A percentile compares a stretch with the other conserved stretches of the same genome.
Evolutionary conservation across 2,329 filamentous ascomycete species (phyloP).

Genomic region (Teratosphaeria pseudoeucalypti): DNA sequence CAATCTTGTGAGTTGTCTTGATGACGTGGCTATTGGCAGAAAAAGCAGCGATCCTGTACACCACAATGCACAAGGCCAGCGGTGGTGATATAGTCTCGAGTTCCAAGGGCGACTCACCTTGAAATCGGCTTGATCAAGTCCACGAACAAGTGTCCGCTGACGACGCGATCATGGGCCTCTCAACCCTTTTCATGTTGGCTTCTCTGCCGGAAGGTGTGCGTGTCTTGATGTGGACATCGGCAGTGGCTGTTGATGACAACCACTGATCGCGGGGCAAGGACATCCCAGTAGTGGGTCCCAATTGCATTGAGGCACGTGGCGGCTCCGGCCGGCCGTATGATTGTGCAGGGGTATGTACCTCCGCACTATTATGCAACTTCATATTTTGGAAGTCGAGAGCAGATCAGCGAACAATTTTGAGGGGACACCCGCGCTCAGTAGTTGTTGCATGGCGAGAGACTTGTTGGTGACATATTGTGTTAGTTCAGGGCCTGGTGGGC

Average conservation of each 20-base stretch:
- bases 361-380: too few species aligned
- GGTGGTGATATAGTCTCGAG: background rate
- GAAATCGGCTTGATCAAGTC: conserved; percentile 3
- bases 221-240: background rate
- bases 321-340: background rate
- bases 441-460: too few species aligned
- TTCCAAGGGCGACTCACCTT: conserved; percentile 1
- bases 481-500: background rate
- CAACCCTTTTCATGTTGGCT: background rate
- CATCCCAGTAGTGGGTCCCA: background rate
- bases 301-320: background rate
- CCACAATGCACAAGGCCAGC: background rate
- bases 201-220: background rate
- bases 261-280: background rate
- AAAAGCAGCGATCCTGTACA: conserved; percentile 2
- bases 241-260: background rate
- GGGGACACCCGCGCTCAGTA: too few species aligned
- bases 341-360: too few species aligned
- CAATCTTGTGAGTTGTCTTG: background rate
- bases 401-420: too few species aligned
- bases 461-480: too few species aligned
- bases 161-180: background rate
- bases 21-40: conserved; percentile 1
- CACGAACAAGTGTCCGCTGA: background rate
- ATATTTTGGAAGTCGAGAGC: too few species aligned